phyloP scores from a whole-genome alignment of 495 filamentous ascomycete species.

The Daldinia childiae region DNA sequence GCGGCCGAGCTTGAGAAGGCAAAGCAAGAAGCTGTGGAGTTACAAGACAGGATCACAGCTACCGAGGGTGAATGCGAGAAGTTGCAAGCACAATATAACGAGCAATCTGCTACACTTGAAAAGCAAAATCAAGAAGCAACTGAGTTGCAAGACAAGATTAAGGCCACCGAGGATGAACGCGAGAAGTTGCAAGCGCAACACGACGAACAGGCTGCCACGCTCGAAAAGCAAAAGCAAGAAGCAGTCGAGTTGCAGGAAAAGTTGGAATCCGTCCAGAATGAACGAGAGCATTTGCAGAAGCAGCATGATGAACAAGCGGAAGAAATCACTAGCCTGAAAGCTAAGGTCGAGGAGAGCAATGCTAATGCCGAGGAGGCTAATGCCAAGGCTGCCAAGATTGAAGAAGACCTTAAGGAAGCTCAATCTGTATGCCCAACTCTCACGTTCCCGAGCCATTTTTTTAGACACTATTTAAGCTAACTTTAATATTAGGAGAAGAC shows the following conservation, averaged over 20 bases:
- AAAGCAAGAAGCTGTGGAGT: constrained; percentile 20
- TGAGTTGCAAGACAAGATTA: constrained; percentile 26
- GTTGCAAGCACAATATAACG: constrained; percentile 18
- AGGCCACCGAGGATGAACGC: constrained; percentile 1
- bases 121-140: constrained; percentile 16
- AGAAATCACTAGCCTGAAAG: constrained; percentile 20
- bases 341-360: constrained; percentile 17
- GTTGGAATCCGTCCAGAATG: constrained; percentile 13
- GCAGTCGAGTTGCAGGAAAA: constrained; percentile 21
- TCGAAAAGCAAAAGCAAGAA: constrained; percentile 19
- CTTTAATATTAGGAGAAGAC: constrained; percentile 24
- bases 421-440: constrained; percentile 17
- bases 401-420: constrained; percentile 25
- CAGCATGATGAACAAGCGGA: constrained; percentile 23
- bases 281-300: constrained; percentile 27
- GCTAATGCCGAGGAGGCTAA: constrained; percentile 24
- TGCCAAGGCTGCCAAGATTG: constrained; percentile 34
- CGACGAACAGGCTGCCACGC: constrained; percentile 10
- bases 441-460: neutral
- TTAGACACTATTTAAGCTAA: constrained; percentile 8
- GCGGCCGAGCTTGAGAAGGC: constrained; percentile 22
- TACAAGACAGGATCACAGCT: constrained; percentile 17
- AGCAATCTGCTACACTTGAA: constrained; percentile 13
- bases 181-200: constrained; percentile 28
- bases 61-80: constrained; percentile 16